These are phyloP conservation scores for Chaetomium cochliodes DNA, from an alignment of 495 filamentous ascomycete genomes.

Conservation along the genomic window DNA sequence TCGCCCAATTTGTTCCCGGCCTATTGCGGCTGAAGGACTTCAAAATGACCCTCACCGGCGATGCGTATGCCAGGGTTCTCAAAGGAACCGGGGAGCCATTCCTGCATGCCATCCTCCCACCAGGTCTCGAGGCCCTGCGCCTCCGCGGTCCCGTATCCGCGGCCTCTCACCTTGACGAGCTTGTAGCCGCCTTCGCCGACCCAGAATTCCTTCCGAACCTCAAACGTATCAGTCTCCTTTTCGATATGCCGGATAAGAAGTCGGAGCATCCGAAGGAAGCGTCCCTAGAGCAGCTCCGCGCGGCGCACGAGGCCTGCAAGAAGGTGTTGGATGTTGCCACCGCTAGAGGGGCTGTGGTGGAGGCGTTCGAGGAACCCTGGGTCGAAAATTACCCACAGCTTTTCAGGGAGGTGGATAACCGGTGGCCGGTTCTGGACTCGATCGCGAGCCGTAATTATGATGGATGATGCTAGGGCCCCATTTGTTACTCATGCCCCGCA, in stretches of 20 bases:
- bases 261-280: not conserved
- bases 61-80: not conserved
- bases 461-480: too few relatives aligned
- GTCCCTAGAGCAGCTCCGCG: not conserved
- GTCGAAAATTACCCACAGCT: not conserved
- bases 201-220: not conserved
- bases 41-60: not conserved
- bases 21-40: not conserved
- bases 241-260: not conserved
- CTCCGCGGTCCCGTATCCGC: conserved; percentile 3
- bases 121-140: not conserved
- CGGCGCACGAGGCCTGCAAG: not conserved
- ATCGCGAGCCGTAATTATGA: too few relatives aligned
- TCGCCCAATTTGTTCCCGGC: not conserved
- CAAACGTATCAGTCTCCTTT: not conserved
- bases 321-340: not conserved
- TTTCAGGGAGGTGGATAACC: not conserved
- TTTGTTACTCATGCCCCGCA: too few relatives aligned
- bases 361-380: not conserved
- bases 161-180: not conserved
- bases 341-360: not conserved
- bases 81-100: not conserved
- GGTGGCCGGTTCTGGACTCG: conserved; percentile 3
- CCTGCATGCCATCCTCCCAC: not conserved
- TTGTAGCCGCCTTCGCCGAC: not conserved